Conservation (phyloP, 305 asterid genomes). For the Fraxinus platypoda region DNA sequence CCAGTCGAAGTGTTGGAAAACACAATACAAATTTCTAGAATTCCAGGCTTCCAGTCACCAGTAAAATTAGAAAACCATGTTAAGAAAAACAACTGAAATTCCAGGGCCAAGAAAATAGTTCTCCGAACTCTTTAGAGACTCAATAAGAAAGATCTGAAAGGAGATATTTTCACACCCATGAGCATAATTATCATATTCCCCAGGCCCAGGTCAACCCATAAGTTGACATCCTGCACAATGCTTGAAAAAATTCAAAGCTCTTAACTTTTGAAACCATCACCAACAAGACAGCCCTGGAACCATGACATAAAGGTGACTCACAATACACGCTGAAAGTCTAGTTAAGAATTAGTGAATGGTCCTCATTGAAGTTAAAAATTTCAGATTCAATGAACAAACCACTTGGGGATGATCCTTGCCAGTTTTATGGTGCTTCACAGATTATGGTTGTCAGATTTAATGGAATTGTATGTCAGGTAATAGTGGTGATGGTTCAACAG, state of each 20-base stretch:
- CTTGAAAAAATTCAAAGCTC: neutral
- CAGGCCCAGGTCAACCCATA: neutral
- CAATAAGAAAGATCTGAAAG: neutral
- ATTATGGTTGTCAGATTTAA: neutral
- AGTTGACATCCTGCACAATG: neutral
- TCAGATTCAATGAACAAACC: neutral
- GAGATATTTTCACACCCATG: neutral
- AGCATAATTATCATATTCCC: neutral
- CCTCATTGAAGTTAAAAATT: neutral
- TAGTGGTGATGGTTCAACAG: neutral
- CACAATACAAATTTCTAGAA: neutral
- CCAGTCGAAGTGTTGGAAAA: neutral
- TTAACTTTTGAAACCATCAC: neutral
- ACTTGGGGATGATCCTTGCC: neutral
- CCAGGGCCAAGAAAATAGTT: neutral
- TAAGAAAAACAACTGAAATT: neutral
- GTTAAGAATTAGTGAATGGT: neutral
- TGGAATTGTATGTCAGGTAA: neutral
- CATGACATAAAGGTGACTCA: neutral
- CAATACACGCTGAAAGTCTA: neutral
- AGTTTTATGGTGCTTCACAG: neutral
- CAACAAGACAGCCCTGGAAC: neutral
- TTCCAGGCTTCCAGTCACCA: neutral
- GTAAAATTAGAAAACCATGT: neutral
- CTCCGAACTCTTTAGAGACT: neutral